Evolutionary conservation across 1,284 basidiomycete genomes (phyloP).

Genomic region (Pulveroboletus sp.): DNA sequence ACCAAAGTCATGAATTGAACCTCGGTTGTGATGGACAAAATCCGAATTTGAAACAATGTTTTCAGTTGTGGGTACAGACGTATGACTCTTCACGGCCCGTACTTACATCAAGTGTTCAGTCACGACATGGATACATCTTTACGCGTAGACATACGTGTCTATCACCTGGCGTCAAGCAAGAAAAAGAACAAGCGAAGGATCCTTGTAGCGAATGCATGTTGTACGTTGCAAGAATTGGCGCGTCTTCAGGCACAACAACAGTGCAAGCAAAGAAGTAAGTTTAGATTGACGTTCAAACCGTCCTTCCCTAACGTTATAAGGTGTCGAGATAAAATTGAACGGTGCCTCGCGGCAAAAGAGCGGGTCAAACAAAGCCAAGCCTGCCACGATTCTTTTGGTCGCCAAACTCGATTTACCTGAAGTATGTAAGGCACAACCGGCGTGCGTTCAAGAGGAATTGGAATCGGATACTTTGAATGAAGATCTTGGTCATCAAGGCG

Average conservation of each 20-base stretch:
- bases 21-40: constrained; percentile 71
- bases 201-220: constrained; percentile 50
- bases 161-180: constrained; percentile 55
- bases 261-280: constrained; percentile 45
- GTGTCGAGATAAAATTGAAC: constrained; percentile 40
- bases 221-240: constrained; percentile 52
- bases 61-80: constrained; percentile 46
- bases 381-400: constrained; percentile 13
- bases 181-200: constrained; percentile 57
- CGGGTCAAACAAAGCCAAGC: constrained; percentile 13
- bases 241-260: constrained; percentile 44
- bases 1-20: constrained; percentile 50
- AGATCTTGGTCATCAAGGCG: constrained; percentile 15
- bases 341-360: constrained; percentile 11
- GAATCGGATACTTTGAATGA: constrained; percentile 5
- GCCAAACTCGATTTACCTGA: constrained; percentile 23
- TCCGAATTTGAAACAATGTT: constrained; percentile 56
- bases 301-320: constrained; percentile 29
- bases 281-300: not conserved
- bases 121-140: constrained; percentile 42
- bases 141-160: constrained; percentile 52
- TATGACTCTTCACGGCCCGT: not conserved
- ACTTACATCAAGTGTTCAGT: constrained; percentile 35
- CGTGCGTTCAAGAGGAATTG: not conserved
- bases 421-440: not conserved